Evolutionary conservation across 2,329 filamentous ascomycete genomes (phyloP), one percentile per base, ranked within the genome.

Genomic region (Aspergillus intermedius): DNA sequence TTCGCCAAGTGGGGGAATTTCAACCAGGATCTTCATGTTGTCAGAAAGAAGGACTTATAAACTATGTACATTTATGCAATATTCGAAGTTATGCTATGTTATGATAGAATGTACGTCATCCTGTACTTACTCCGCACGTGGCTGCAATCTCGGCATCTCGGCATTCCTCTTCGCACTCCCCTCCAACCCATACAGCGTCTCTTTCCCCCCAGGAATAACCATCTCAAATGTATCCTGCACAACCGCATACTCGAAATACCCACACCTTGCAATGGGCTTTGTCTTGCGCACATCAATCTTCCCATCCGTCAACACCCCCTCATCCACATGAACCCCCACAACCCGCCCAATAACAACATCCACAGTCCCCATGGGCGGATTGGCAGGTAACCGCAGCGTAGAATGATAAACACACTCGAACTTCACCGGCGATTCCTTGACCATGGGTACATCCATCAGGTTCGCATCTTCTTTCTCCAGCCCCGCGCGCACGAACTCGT

Each of bases 221-320:
- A 83, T 83, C 44, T 83, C 79, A 64, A 83, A 83, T 1, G 76
- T 75, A 19, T 79, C 73, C 45, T 67, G 66, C 2, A 83, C 68
- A 9, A 79, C 77, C 1, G 76, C 69, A 65, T 83, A 83, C 60
- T 82, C 71, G 57, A 77, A 78, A 60, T 83, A 83, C 13, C 80
- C 80, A 58, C 76, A 81, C 22, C 81, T 64, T 5, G 79, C 81
- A 63, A 83, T 82, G 3, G 80, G 80, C 65, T 73, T 67, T 19
- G 76, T 79, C 65, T 81, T 82, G 2, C 56, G 61, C 2, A 83
- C 62, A 68, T 83, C 79, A 35, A 83, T 59, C 48, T 73, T 71
- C 0, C 79, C 78, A 52, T 79, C 67, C 3, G 77, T 81, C 54
- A 83, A 53, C 1, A 78, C 77, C 9, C 65, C 60, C 42, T 83